Conservation (phyloP, 768 basidiomycete genomes). For the Multifurca ochricompacta region DNA sequence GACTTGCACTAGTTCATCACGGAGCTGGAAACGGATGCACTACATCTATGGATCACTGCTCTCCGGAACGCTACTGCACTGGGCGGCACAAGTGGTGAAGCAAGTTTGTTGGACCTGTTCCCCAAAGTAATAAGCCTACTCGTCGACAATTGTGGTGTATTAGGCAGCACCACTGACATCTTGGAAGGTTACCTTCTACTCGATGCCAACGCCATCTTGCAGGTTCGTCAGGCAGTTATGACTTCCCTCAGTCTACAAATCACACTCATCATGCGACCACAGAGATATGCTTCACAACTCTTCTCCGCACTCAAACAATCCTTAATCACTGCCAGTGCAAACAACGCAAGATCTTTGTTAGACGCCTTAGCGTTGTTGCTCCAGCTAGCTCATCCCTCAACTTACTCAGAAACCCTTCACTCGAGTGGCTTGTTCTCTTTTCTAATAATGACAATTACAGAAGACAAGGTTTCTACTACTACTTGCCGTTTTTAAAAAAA, state of each 20-base stretch:
- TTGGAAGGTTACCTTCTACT: constrained; percentile 76
- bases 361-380: constrained; percentile 49
- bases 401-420: constrained; percentile 73
- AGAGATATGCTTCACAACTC: constrained; percentile 51
- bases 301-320: constrained; percentile 50
- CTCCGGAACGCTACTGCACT: constrained; percentile 57
- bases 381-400: constrained; percentile 50
- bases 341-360: constrained; percentile 61
- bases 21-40: constrained; percentile 71
- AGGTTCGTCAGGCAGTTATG: constrained; percentile 37
- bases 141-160: constrained; percentile 60
- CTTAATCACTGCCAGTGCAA: constrained; percentile 40
- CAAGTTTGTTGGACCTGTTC: constrained; percentile 55
- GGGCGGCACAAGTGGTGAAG: constrained; percentile 37
- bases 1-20: constrained; percentile 40
- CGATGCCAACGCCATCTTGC: constrained; percentile 51
- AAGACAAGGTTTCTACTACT: constrained; percentile 49
- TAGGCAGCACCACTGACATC: constrained; percentile 59
- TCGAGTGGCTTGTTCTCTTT: constrained; percentile 63
- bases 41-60: constrained; percentile 66
- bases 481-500: constrained; percentile 2
- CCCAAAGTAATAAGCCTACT: constrained; percentile 56
- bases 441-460: constrained; percentile 49
- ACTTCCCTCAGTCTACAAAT: not conserved
- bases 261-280: not conserved